Evolutionary conservation across 2,329 filamentous ascomycete genomes (phyloP), one percentile per base, ranked within the genome.

Genomic region (Apiospora kogelbergensis): DNA sequence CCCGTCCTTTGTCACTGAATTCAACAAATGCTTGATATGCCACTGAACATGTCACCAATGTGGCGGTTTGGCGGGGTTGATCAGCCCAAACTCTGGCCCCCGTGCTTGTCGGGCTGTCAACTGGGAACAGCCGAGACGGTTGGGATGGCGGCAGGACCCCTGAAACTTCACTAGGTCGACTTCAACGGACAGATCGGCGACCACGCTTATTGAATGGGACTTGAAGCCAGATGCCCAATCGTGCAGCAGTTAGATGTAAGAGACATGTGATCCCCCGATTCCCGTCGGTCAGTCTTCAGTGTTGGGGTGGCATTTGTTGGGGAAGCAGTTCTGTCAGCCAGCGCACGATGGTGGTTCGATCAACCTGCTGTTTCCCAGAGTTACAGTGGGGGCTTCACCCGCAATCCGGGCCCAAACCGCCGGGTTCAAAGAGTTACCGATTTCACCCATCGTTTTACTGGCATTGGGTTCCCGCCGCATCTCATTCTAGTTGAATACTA

Each of bases 301-400:
- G 53, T 60, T 60, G 53, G 53, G 53, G 53, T 60, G 53, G 30
- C 26, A 60, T 60, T 60, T 60, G 53, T 60, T 60, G 53, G 53
- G 53, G 53, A 60, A 60, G 33, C 53, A n/a, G 20, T 9, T 7
- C 17, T 20, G 17, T 1, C 11, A 60, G 53, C 53, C 11, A 60
- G 53, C 53, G 53, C 37, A 60, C 30, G 53, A 37, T 37, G 53
- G 53, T 60, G 53, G 53, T 60, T 60, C 53, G 53, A 26, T 57
- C 10, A 6, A 60, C n/a, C 53, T 37, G 53, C 30, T 60, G 53
- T 30, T 20, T 37, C 2, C 20, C 26, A 37, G 53, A 17, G 30
- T 13, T 37, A 60, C 30, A 37, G 53, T 9, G 53, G 53, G 53
- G 30, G 9, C 22, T 60, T 60, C 30, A 22, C 53, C 53, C 53